These are phyloP conservation scores for Penicillium olsonii DNA, from an alignment of 2,329 filamentous ascomycete species.

Conservation along the genomic window DNA sequence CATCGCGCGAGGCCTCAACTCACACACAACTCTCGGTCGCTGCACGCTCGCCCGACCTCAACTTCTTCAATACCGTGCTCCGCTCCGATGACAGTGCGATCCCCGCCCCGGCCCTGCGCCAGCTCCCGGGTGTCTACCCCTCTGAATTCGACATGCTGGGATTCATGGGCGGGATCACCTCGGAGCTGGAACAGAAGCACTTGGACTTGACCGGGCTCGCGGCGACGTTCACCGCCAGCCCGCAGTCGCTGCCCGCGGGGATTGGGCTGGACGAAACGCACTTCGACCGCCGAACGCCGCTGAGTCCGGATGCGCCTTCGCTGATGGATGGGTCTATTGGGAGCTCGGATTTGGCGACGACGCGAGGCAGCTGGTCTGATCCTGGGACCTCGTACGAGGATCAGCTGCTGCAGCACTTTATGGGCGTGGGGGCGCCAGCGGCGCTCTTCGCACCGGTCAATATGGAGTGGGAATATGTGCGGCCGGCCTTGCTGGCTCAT, in stretches of 20 bases:
- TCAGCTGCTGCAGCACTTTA: constrained; percentile 32
- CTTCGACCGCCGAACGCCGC: constrained; percentile 11
- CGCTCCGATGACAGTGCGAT: constrained; percentile 27
- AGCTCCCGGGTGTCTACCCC: constrained; percentile 9
- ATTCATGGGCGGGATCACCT: constrained; percentile 40
- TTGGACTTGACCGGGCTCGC: constrained; percentile 28
- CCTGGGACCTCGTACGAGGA: constrained; percentile 29
- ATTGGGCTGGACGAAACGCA: constrained; percentile 10
- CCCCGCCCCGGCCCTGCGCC: constrained; percentile 10
- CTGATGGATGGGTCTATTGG: constrained; percentile 18
- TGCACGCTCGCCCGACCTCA: constrained; percentile 23
- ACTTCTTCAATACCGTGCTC: constrained; percentile 32
- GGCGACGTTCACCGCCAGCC: constrained; percentile 15
- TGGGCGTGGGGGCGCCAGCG: constrained; percentile 30
- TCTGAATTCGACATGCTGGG: constrained; percentile 38
- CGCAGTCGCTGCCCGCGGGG: constrained; percentile 10
- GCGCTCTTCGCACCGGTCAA: constrained; percentile 33
- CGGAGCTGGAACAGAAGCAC: constrained; percentile 38
- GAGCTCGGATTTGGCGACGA: constrained; percentile 17
- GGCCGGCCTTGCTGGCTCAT: constrained; percentile 26
- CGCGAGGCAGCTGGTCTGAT: constrained; percentile 23
- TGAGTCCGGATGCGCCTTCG: constrained; percentile 18
- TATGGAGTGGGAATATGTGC: constrained; percentile 37
- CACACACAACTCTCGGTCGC: neutral
- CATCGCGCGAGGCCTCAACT: neutral